These are phyloP conservation scores for Aspergillus fructus DNA, from an alignment of 2,329 filamentous ascomycete species.

Conservation along the genomic window DNA sequence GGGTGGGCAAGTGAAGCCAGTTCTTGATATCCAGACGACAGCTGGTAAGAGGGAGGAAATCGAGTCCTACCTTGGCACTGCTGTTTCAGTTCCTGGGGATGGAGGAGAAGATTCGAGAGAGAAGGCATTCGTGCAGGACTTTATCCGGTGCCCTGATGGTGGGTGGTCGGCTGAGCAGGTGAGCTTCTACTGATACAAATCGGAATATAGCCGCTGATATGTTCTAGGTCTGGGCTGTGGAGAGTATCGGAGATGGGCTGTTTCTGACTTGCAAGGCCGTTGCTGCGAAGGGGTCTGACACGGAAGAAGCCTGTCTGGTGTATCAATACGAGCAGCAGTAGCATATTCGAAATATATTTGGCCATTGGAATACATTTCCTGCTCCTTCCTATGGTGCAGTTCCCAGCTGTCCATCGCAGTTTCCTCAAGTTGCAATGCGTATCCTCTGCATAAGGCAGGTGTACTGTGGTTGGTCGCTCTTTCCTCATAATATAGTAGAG, in stretches of 20 bases:
- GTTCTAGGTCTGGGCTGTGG: background rate
- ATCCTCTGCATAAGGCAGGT: background rate
- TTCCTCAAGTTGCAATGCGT: background rate
- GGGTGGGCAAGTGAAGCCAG: background rate
- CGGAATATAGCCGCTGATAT: background rate
- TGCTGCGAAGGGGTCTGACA: background rate
- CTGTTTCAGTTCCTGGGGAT: background rate
- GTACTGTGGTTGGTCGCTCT: too few relatives aligned
- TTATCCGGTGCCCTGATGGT: background rate
- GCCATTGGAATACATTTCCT: too few relatives aligned
- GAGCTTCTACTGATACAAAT: background rate
- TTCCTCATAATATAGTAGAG: too few relatives aligned
- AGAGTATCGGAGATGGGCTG: background rate
- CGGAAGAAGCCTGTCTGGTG: background rate
- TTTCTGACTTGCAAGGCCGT: conserved; percentile 3
- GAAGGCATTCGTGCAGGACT: conserved; percentile 1
- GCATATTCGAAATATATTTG: background rate
- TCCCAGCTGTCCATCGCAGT: background rate
- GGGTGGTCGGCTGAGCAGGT: conserved; percentile 4
- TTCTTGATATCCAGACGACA: background rate
- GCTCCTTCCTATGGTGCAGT: too few relatives aligned
- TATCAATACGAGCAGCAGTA: background rate
- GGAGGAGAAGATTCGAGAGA: background rate
- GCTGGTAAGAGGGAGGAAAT: background rate
- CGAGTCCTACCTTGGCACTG: background rate